Base-by-base conservation (phyloP, 306 rosid genomes). In the Vigna mungo region DNA sequence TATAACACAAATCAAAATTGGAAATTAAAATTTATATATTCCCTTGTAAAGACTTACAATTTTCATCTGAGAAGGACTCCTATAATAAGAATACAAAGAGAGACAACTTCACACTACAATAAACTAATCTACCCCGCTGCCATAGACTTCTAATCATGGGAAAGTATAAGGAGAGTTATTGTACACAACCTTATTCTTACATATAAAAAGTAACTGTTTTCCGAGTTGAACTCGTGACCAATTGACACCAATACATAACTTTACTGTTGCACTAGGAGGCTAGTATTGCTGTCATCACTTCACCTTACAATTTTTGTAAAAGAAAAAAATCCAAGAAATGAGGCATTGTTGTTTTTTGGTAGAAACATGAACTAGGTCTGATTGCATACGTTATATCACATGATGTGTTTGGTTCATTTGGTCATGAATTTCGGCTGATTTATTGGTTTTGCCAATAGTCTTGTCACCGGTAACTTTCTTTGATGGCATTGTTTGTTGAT, bases 321-420 rank as follows among this genome's bases (percentile, higher is more conserved):
- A 30, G 4, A 49, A 15, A 25, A 20, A 14, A 47, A 13, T 1
- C 3, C 21, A 51, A 51, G 20, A 51, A 49, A 54, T 65, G 72
- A 48, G 54, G 11, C 49, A 18, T 56, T 56, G 67, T 78, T 72
- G n/a, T 54, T 72, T 36, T 34, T 59, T 36, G 65, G n/a, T 73
- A 18, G 37, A 78, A 73, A 60, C 68, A 41, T 34, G 64, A 46
- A 68, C 30, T 9, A 56, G 56, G 68, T 68, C 68, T 41, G 51
- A 43, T 71, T 76, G 39, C 74, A 27, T 70, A 36, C 51, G 73
- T 54, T 72, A 71, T 43, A 51, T 49, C 74, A 61, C 81, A 60
- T 68, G 80, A 60, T 60, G 56, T 82, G 76, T 72, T 58, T 56
- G 79, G 75, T 72, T 56, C 23, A 47, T 77, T 58, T 56, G 75